Conservation (phyloP, 2,329 filamentous ascomycete species). For the Fusarium fracticaudum region DNA sequence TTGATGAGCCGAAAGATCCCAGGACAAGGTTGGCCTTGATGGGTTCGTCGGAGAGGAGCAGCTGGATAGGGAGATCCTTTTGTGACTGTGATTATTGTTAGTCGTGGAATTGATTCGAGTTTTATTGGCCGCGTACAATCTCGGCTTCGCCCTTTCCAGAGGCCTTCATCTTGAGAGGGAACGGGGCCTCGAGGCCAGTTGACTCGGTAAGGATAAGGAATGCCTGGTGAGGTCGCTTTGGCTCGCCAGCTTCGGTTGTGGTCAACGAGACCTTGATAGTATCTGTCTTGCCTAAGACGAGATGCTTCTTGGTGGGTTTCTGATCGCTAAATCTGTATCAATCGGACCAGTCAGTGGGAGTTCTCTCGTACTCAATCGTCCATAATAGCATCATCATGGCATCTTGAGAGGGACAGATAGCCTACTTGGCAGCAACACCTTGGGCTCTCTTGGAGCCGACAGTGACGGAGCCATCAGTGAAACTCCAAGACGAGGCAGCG, state of each 20-base stretch:
- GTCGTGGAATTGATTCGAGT: constrained; percentile 2
- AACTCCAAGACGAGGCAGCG: constrained; percentile 73
- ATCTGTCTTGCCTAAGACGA: constrained; percentile 74
- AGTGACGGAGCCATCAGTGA: constrained; percentile 76
- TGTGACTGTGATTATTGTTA: constrained; percentile 70
- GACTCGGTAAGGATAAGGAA: constrained; percentile 85
- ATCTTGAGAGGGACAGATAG: constrained; percentile 22
- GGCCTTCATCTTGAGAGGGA: constrained; percentile 84
- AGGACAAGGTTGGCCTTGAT: constrained; percentile 85
- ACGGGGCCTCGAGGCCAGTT: constrained; percentile 86
- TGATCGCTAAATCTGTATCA: constrained; percentile 65
- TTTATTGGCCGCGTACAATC: constrained; percentile 67
- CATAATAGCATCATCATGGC: constrained; percentile 28
- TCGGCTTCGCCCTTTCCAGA: constrained; percentile 87
- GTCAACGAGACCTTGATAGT: constrained; percentile 85
- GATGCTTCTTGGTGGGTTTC: constrained; percentile 67
- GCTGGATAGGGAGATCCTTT: constrained; percentile 87
- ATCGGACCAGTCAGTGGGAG: constrained; percentile 35
- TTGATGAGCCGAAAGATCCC: constrained; percentile 82
- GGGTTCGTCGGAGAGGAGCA: constrained; percentile 73
- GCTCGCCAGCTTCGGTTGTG: constrained; percentile 78
- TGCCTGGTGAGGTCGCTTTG: constrained; percentile 91
- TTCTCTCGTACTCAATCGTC: neutral
- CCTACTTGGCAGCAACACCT: constrained; percentile 73
- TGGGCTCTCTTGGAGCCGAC: constrained; percentile 73